Conservation (phyloP, 83 land plant genomes). For the Picea abies region DNA sequence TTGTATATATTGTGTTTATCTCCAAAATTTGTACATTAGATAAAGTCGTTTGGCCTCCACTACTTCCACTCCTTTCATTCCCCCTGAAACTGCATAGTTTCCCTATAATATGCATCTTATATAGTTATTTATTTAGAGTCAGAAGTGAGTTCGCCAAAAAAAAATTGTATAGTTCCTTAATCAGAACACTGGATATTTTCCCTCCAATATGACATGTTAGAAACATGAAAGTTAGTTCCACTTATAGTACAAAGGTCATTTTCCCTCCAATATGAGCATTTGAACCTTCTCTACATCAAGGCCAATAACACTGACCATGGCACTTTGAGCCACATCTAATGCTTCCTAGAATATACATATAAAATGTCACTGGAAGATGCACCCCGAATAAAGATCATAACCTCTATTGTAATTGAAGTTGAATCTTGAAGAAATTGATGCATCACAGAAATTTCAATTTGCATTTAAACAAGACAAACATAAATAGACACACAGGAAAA, state of each 20-base stretch:
- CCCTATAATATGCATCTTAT: constrained; percentile 46
- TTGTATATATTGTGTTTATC: too few relatives aligned
- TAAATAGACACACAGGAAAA: too few relatives aligned
- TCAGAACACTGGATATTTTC: constrained; percentile 4
- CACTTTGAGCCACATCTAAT: constrained; percentile 86
- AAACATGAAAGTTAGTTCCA: background rate
- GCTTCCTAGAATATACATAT: constrained; percentile 62
- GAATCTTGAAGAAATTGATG: too few relatives aligned
- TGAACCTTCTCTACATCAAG: constrained; percentile 92
- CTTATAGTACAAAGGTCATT: constrained; percentile 30
- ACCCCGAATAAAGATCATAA: background rate
- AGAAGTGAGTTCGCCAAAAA: background rate
- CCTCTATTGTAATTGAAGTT: too few relatives aligned
- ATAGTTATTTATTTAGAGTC: background rate
- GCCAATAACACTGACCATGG: constrained; percentile 93
- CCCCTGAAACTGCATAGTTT: constrained; percentile 97
- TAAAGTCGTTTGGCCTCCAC: background rate
- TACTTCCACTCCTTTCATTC: constrained; percentile 91
- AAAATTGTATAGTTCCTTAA: background rate
- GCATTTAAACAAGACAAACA: too few relatives aligned
- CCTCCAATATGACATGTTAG: background rate
- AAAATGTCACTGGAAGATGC: background rate
- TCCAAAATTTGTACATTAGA: too few relatives aligned
- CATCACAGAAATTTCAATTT: too few relatives aligned
- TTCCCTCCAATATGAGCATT: constrained; percentile 92